phyloP scores from a whole-genome alignment of 805 yeast species.

The Henningerozyma blattae region DNA sequence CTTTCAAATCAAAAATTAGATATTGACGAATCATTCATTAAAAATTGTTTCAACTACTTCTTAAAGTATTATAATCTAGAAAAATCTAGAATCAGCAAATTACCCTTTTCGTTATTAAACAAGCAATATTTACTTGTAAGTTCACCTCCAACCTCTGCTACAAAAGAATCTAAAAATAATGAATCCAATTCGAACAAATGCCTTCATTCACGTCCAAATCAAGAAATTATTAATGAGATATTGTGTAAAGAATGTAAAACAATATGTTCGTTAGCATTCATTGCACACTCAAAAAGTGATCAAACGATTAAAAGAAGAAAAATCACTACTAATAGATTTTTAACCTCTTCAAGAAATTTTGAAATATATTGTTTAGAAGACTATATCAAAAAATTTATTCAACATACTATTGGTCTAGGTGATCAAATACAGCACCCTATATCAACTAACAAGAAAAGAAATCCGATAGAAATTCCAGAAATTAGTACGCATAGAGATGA shows the following conservation, averaged over 20 bases:
- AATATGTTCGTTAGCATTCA: constrained; percentile 28
- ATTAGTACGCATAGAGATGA: no score
- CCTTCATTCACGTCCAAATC: no score
- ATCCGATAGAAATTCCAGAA: no score
- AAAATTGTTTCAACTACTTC: constrained; percentile 11
- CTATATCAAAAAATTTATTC: constrained; percentile 2
- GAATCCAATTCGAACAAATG: no score
- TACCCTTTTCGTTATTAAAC: not conserved
- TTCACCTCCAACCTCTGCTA: not conserved
- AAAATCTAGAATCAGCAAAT: not conserved
- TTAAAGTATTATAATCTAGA: constrained; percentile 6
- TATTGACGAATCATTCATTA: constrained; percentile 11
- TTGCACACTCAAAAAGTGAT: constrained; percentile 9
- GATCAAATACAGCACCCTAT: no score
- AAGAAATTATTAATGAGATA: constrained; percentile 20
- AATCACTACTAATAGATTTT: not conserved
- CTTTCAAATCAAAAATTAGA: constrained; percentile 7
- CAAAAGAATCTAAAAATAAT: no score
- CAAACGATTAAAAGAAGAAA: not conserved
- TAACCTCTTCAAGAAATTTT: not conserved
- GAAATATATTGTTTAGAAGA: constrained; percentile 8
- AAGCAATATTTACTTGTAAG: not conserved
- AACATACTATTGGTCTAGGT: no score
- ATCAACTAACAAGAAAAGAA: no score
- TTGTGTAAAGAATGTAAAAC: constrained; percentile 26